A percentile compares a stretch with the other conserved stretches of the same genome.
Conservation (phyloP, 805 yeast species). For the Wickerhamiella siamensis region DNA sequence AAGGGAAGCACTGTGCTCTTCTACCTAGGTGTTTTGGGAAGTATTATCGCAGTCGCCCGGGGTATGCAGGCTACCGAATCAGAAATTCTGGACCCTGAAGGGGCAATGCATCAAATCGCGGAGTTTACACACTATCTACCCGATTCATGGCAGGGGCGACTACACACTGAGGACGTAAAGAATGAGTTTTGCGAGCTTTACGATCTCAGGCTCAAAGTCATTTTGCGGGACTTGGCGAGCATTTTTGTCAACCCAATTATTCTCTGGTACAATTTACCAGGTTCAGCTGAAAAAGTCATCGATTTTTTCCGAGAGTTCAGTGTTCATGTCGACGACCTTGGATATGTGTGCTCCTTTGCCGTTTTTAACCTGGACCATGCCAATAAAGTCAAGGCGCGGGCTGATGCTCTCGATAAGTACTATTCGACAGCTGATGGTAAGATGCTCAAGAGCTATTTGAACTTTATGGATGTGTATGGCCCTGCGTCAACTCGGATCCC, state of each 20-base stretch:
- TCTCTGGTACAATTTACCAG: conserved; percentile 72
- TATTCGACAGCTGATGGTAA: conserved; percentile 54
- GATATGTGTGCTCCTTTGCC: conserved; percentile 88
- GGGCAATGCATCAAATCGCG: conserved; percentile 62
- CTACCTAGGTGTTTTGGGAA: conserved; percentile 78
- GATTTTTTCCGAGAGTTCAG: conserved; percentile 87
- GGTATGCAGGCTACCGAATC: conserved; percentile 51
- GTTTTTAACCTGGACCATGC: conserved; percentile 70
- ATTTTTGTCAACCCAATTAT: conserved; percentile 76
- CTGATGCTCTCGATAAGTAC: conserved; percentile 24
- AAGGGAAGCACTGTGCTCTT: conserved; percentile 69
- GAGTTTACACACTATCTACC: conserved; percentile 88
- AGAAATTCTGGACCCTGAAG: conserved; percentile 84
- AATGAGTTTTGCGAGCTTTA: conserved; percentile 67
- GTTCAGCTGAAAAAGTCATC: conserved; percentile 55
- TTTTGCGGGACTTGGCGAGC: conserved; percentile 68
- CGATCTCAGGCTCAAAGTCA: conserved; percentile 54
- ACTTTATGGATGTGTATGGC: conserved; percentile 76
- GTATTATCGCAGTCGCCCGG: conserved; percentile 72
- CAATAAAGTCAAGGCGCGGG: conserved; percentile 24
- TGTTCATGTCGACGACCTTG: conserved; percentile 85
- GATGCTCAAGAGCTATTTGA: conserved; percentile 81
- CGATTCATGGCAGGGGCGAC: conserved; percentile 65
- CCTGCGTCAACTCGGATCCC: conserved; percentile 4
- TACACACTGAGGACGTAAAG: conserved; percentile 76